Base-by-base conservation (phyloP, 1,284 basidiomycete species). In the Cryptococcus hybrid region DNA sequence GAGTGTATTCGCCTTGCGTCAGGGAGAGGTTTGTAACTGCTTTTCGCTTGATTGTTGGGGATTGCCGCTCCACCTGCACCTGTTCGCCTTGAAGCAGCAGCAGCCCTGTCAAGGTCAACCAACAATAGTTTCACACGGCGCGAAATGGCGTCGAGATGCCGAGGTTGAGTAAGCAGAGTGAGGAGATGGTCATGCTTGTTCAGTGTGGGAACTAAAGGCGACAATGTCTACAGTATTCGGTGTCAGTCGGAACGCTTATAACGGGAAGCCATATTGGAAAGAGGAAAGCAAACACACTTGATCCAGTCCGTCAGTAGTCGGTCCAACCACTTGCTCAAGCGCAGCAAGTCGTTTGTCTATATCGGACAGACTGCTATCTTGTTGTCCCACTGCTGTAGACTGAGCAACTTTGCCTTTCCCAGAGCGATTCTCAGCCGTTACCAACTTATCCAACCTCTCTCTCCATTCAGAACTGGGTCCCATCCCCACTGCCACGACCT, bases 81-180 rank as follows among this genome's bases (percentile, higher is more conserved):
- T 9, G 66, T 63, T 24, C 76, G 69, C 15, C 80, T 71, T 7
- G 80, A 74, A 1, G 78, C 72, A 48, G 83, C 83, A 54, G 88
- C 86, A 0, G 88, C 85, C 15, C 93, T 86, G 59, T 98, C 95
- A 55, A 99, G 84, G 74, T 99, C 95, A 0, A 92, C 88, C 7
- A 95, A 83, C 13, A 98, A 85, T 7, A 97, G 81, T 70, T 98
- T 99, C 64, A 98, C 85, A 7, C 95, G 87, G 13, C 94, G 85
- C 1, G 92, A 92, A 62, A 98, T 90, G n/a, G 92, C 89, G 75
- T 99, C 95, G 42, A 99, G 87, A 73, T 99, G 94, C 5, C 93
- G 86, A 0, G 96, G 95, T 80, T 98, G 93, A 0, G 93, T 91
- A 52, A 99, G 85, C 12, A 98, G 82, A 2, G 87, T 86, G 36